Percentiles rank a stretch among this genome's conserved stretches.
These are phyloP conservation scores for Parafenestella ontariensis DNA, from an alignment of 2,329 filamentous ascomycete species.

Conservation along the genomic window DNA sequence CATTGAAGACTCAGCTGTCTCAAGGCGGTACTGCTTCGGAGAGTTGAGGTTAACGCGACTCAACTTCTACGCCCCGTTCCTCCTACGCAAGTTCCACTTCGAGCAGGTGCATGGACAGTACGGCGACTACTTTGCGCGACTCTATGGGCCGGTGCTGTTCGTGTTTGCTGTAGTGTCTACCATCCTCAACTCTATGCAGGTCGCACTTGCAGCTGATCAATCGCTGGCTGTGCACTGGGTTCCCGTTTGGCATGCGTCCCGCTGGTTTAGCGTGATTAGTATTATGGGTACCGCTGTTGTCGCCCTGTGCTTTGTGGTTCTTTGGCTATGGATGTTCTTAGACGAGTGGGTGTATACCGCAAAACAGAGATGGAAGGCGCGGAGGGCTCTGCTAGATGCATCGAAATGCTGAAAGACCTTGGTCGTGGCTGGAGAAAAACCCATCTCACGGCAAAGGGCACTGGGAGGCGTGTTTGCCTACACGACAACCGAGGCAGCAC, in stretches of 20 bases:
- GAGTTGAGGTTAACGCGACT: conserved; percentile 55
- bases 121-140: conserved; percentile 22
- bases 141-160: conserved; percentile 28
- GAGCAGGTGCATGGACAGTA: conserved; percentile 44
- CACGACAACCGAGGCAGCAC: too few relatives aligned
- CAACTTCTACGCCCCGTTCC: conserved; percentile 53
- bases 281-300: conserved; percentile 16
- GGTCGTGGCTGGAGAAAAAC: too few relatives aligned
- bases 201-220: conserved; percentile 24
- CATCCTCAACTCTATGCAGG: conserved; percentile 31
- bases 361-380: conserved; percentile 15
- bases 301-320: conserved; percentile 19
- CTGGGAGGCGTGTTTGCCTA: too few relatives aligned
- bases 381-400: background rate
- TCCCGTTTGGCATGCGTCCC: conserved; percentile 17
- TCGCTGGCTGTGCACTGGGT: conserved; percentile 8
- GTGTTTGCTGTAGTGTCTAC: conserved; percentile 24
- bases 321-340: conserved; percentile 30
- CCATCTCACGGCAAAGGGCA: too few relatives aligned
- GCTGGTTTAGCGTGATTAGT: conserved; percentile 29
- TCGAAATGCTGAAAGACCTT: background rate
- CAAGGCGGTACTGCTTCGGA: conserved; percentile 52
- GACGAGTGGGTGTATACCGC: conserved; percentile 27
- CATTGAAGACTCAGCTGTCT: conserved; percentile 45
- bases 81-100: conserved; percentile 32